Conservation (phyloP, 2,329 filamentous ascomycete genomes). For the Colletotrichum tabaci region DNA sequence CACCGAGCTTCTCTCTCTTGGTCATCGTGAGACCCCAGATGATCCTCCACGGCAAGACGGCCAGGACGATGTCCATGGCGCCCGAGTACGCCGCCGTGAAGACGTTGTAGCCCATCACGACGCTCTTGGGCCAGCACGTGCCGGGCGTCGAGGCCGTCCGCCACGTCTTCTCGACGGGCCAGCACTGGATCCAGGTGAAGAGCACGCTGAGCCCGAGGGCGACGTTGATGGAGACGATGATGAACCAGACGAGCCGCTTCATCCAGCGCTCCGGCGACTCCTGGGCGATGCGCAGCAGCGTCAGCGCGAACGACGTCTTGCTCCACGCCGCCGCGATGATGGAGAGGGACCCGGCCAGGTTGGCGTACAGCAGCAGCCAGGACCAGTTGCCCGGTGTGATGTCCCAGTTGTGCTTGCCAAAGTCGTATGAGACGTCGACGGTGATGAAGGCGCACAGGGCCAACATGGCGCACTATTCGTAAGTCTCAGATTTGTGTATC, state of each 20-base stretch:
- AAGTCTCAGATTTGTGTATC: background rate
- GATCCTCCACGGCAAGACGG: constrained; percentile 58
- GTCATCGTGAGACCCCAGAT: constrained; percentile 58
- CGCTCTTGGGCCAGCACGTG: constrained; percentile 46
- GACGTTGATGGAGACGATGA: constrained; percentile 47
- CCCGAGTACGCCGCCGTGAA: constrained; percentile 52
- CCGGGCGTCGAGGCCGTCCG: constrained; percentile 43
- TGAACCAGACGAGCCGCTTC: constrained; percentile 47
- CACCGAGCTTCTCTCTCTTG: constrained; percentile 57
- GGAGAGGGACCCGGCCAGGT: constrained; percentile 43
- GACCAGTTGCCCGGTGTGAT: constrained; percentile 35
- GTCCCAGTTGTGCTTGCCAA: constrained; percentile 42
- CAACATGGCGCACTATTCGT: constrained; percentile 23
- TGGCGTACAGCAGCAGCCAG: constrained; percentile 41
- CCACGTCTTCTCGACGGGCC: constrained; percentile 47
- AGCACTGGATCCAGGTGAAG: constrained; percentile 48
- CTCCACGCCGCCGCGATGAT: constrained; percentile 47
- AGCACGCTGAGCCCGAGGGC: constrained; percentile 44
- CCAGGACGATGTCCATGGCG: constrained; percentile 57
- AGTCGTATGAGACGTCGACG: constrained; percentile 36
- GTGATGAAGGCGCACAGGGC: constrained; percentile 33
- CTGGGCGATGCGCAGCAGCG: constrained; percentile 47
- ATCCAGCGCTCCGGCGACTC: constrained; percentile 44
- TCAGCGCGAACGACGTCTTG: constrained; percentile 51
- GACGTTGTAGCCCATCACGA: constrained; percentile 51